Evolutionary conservation across 1,284 basidiomycete genomes (phyloP).

Genomic region (Cutaneotrichosporon cutaneum): DNA sequence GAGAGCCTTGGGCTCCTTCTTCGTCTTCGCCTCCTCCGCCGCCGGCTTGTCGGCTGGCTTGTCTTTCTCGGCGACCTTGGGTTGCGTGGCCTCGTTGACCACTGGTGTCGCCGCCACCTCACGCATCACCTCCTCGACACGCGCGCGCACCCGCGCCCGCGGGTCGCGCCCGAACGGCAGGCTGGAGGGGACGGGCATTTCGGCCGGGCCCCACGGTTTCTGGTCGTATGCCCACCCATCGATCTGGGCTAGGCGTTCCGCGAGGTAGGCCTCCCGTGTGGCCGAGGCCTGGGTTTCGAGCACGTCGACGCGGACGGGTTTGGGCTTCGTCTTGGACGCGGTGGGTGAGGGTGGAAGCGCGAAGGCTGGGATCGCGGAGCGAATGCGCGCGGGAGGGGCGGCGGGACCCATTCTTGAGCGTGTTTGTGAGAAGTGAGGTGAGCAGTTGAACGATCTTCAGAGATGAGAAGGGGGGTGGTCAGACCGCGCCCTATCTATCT

Average conservation of each 20-base stretch:
- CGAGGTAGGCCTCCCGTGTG: conserved; percentile 2
- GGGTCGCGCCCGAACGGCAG: conserved; percentile 3
- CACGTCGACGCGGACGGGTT: not conserved
- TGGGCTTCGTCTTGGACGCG: not conserved
- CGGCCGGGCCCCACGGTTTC: conserved; percentile 1
- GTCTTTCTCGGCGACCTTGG: not conserved
- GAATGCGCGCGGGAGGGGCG: not conserved
- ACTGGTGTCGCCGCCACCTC: not conserved
- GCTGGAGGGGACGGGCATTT: conserved; percentile 5
- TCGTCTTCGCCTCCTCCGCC: not conserved
- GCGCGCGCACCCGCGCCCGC: not conserved
- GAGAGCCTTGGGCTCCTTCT: not conserved
- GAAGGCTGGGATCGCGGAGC: not conserved
- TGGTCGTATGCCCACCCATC: conserved; percentile 3
- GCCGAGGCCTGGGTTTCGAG: not conserved
- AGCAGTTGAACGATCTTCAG: too few species aligned
- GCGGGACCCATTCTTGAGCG: too few species aligned
- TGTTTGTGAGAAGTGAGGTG: too few species aligned
- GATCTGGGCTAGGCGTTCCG: conserved; percentile 6
- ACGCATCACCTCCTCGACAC: conserved; percentile 1
- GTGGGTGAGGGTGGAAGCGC: too few species aligned
- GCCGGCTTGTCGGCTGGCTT: not conserved
- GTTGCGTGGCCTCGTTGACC: not conserved
- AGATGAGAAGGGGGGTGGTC: too few species aligned
- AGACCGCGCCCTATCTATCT: too few species aligned